Evolutionary conservation across 768 basidiomycete genomes (phyloP), one percentile per base, ranked within the genome.

Genomic region (Dioszegia hungarica): DNA sequence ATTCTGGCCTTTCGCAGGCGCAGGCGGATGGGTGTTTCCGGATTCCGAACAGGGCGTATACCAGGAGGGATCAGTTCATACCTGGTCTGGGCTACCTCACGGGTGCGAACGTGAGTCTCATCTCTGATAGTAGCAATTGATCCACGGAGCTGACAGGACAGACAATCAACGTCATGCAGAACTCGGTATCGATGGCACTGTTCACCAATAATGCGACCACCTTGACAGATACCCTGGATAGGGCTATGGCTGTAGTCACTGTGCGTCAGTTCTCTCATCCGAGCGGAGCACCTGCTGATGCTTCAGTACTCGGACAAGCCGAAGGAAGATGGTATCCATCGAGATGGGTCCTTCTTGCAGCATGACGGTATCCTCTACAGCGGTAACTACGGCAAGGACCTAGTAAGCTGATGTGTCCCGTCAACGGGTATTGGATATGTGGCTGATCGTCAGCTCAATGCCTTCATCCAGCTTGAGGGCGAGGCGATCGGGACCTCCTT

Each of bases 311-410:
- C 61, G 5, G 59, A 66, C 29, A 17, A 33, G 27, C 39, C 46
- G 0, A 78, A 75, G 57, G 81, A 79, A 14, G 86, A 89, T 65
- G 86, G 86, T 8, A 85, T 88, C 31, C 64, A 79, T 19, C 67
- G 74, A 0, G 80, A 81, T 61, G 79, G 79, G 2, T 76, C 74
- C 49, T 80, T 80, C 59, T 59, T 62, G 38, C 78, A 87, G 70
- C 86, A 87, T 70, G 73, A 65, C 19, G 86, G 86, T 19, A 78
- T 86, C n/a, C 71, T 85, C 4, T 87, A 86, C 66, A 85, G 84
- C 47, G 86, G 73, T 37, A 87, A 87, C 66, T 87, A 88, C 61
- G 86, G 82, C 17, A 80, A 80, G 56, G 80, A 79, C 57, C 53
- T 81, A 74, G 79, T 80, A 45, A 54, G 79, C 73, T 12, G 9